Conservation (phyloP, 805 yeast species). For the Ogataea glucozyma region DNA sequence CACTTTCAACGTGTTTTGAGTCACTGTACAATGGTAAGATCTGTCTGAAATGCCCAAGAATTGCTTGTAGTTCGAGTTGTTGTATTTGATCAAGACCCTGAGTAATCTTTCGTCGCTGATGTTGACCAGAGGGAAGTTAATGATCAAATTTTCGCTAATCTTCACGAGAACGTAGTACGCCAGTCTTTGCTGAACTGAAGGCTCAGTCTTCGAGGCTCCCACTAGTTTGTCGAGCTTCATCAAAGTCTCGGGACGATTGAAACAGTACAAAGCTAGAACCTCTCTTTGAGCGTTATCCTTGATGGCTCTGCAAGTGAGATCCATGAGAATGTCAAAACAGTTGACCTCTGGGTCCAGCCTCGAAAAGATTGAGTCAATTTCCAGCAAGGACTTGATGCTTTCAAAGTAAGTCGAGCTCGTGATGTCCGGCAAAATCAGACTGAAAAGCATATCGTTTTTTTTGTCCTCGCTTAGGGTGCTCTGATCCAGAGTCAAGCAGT, state of each 20-base stretch:
- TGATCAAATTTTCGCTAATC: slow-evolving; percentile 15
- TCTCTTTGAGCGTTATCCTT: slow-evolving; percentile 24
- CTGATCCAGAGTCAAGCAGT: slow-evolving; percentile 22
- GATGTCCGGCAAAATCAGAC: slow-evolving; percentile 10
- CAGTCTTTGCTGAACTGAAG: slow-evolving; percentile 26
- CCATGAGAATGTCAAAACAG: slow-evolving; percentile 4
- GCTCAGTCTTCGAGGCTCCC: slow-evolving; percentile 14
- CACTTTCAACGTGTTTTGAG: slow-evolving; percentile 23
- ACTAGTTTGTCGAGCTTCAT: slow-evolving; percentile 24
- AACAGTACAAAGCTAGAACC: slow-evolving; percentile 15
- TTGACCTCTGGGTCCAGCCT: slow-evolving; percentile 4
- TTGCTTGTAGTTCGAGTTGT: slow-evolving; percentile 20
- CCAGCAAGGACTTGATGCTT: slow-evolving; percentile 12
- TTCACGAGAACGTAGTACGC: slow-evolving; percentile 27
- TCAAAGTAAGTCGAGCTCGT: slow-evolving; percentile 7
- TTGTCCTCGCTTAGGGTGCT: slow-evolving; percentile 24
- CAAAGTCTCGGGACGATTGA: slow-evolving; percentile 20
- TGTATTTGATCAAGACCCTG: slow-evolving; percentile 22
- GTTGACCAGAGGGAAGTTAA: slow-evolving; percentile 16
- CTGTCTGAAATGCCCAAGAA: slow-evolving; percentile 24
- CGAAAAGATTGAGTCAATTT: slow-evolving; percentile 5
- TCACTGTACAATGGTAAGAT: slow-evolving; percentile 16
- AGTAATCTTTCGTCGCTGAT: slow-evolving; percentile 14
- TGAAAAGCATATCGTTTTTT: slow-evolving; percentile 10
- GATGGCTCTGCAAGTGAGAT: slow-evolving; percentile 4